Conservation (phyloP, 192 early-diverging fungal species). For the Backusella mclennaniae region DNA sequence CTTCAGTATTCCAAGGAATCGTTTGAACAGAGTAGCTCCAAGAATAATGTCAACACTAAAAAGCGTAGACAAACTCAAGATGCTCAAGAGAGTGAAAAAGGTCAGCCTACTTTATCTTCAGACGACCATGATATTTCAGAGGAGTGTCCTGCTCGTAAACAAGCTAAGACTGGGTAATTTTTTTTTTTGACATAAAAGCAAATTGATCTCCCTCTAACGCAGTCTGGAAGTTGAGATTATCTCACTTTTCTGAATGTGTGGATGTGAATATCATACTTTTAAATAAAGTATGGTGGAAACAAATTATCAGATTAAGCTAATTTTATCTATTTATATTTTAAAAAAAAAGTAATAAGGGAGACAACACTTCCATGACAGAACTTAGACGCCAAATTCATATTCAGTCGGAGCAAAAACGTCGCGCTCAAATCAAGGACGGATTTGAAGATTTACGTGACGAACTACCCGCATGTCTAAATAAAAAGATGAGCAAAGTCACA, state of each 20-base stretch:
- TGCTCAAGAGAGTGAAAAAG: neutral
- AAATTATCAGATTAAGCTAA: neutral
- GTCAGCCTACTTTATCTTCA: neutral
- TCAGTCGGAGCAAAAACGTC: constrained; percentile 42
- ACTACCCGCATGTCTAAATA: constrained; percentile 34
- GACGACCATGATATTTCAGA: constrained; percentile 7
- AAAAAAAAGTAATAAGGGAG: neutral
- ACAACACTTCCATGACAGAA: constrained; percentile 18
- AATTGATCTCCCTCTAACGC: neutral
- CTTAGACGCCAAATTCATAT: constrained; percentile 41
- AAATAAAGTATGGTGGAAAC: neutral
- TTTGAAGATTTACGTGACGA: constrained; percentile 40
- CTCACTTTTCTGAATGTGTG: neutral
- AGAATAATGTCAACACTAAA: neutral
- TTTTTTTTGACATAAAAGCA: neutral
- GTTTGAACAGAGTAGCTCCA: constrained; percentile 34
- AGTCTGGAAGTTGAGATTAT: neutral
- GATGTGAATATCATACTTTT: neutral
- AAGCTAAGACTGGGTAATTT: neutral
- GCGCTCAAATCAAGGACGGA: constrained; percentile 43
- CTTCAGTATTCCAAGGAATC: constrained; percentile 40
- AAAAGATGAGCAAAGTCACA: constrained; percentile 40
- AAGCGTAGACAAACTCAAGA: neutral
- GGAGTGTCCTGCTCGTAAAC: neutral
- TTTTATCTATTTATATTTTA: neutral